Conservation (phyloP, 129 eudicot species). For the Ambrosia trifida region DNA sequence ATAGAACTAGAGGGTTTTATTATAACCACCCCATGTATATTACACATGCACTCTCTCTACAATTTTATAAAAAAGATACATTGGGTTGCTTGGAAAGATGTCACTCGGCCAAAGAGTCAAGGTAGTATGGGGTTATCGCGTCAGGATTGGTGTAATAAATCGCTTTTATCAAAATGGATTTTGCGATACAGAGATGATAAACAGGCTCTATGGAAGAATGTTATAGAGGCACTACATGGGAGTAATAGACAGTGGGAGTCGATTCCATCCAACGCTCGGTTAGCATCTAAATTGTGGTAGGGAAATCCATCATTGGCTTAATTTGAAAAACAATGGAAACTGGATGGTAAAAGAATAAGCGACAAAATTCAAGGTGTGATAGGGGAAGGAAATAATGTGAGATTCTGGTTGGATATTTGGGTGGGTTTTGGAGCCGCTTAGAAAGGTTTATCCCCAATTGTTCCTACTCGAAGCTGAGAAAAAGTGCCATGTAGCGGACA, state of each 20-base stretch:
- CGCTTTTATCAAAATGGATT: background rate
- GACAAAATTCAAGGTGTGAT: too few relatives aligned
- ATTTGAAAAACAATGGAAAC: background rate
- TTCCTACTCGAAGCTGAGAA: too few relatives aligned
- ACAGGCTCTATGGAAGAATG: background rate
- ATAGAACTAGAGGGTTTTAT: too few relatives aligned
- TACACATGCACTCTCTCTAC: too few relatives aligned
- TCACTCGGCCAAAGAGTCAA: background rate
- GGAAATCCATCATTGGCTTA: background rate
- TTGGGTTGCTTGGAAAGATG: slow-evolving; percentile 1
- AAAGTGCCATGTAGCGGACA: too few relatives aligned
- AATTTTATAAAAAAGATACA: background rate
- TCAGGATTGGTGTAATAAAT: background rate
- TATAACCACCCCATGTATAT: too few relatives aligned
- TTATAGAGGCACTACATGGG: background rate
- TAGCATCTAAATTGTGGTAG: background rate
- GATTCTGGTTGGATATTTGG: too few relatives aligned
- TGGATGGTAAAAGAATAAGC: too few relatives aligned
- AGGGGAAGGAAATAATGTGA: too few relatives aligned
- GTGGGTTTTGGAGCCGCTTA: too few relatives aligned
- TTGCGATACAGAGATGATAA: background rate
- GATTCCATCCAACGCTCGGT: background rate
- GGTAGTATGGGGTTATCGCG: background rate
- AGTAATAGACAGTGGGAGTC: background rate
- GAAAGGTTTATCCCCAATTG: too few relatives aligned